These are phyloP conservation scores for Ganoderma lucidum DNA, from an alignment of 1,284 basidiomycete species.

Conservation along the genomic window DNA sequence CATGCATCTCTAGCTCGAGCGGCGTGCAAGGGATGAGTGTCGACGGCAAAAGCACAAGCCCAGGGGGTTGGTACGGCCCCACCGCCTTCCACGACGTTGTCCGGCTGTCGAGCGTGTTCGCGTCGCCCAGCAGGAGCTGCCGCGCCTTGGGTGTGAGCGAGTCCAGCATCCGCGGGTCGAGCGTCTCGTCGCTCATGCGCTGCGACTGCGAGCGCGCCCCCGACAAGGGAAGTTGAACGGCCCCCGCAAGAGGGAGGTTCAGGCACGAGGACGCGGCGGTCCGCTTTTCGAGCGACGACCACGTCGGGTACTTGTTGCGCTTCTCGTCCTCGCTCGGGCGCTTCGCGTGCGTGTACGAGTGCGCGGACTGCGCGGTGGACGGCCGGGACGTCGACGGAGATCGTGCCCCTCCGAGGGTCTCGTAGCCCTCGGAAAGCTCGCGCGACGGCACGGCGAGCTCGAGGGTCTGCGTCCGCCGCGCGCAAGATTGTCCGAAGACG, in stretches of 20 bases:
- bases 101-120: slow-evolving; percentile 14
- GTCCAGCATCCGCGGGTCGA: slow-evolving; percentile 5
- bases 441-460: slow-evolving; percentile 65
- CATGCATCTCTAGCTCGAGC: slow-evolving; percentile 72
- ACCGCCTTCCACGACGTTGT: slow-evolving; percentile 20
- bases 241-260: neutral
- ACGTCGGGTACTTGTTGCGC: slow-evolving; percentile 34
- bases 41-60: slow-evolving; percentile 53
- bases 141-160: slow-evolving; percentile 35
- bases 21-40: slow-evolving; percentile 66
- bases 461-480: slow-evolving; percentile 45
- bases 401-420: neutral
- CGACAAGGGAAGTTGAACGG: neutral
- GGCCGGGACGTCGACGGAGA: neutral
- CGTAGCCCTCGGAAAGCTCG: slow-evolving; percentile 35
- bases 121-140: slow-evolving; percentile 31
- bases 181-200: slow-evolving; percentile 24
- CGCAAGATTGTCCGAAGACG: slow-evolving; percentile 56
- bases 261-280: slow-evolving; percentile 2
- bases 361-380: neutral
- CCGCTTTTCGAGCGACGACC: slow-evolving; percentile 37
- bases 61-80: slow-evolving; percentile 41
- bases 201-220: neutral
- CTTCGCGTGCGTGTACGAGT: slow-evolving; percentile 9
- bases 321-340: slow-evolving; percentile 38